Conservation (phyloP, 2,329 filamentous ascomycete genomes). For the Exophiala spinifera region DNA sequence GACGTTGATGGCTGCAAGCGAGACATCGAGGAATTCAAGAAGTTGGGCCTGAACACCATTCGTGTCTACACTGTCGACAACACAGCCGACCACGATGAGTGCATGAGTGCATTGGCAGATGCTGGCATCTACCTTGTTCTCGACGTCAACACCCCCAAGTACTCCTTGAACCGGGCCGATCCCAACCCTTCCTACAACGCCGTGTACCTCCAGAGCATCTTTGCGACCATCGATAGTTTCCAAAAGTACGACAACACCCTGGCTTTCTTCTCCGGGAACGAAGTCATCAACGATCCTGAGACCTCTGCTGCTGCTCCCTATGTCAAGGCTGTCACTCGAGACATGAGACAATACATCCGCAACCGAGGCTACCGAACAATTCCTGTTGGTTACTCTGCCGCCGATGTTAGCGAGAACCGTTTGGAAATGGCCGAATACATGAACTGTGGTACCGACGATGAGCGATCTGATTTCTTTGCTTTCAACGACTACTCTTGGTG, state of each 20-base stretch:
- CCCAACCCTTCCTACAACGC: constrained; percentile 81
- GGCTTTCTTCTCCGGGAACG: constrained; percentile 80
- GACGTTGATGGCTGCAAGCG: constrained; percentile 68
- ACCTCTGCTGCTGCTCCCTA: constrained; percentile 67
- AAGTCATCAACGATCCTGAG: constrained; percentile 69
- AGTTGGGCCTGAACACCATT: constrained; percentile 84
- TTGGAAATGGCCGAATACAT: constrained; percentile 85
- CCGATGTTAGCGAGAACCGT: constrained; percentile 81
- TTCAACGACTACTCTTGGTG: constrained; percentile 93
- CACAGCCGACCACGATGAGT: constrained; percentile 72
- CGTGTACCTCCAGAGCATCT: constrained; percentile 78
- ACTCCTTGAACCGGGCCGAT: constrained; percentile 76
- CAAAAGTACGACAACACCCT: constrained; percentile 80
- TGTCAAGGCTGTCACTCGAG: constrained; percentile 75
- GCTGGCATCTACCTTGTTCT: constrained; percentile 90
- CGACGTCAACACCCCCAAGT: constrained; percentile 86
- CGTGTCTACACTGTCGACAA: constrained; percentile 94
- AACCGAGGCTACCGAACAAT: constrained; percentile 61
- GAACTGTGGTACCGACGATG: constrained; percentile 84
- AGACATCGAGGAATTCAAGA: constrained; percentile 77
- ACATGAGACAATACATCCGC: constrained; percentile 69
- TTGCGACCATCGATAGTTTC: constrained; percentile 84
- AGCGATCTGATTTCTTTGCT: constrained; percentile 82
- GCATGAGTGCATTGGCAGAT: constrained; percentile 76
- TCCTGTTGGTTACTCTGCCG: constrained; percentile 72